Percentiles rank a stretch among this genome's conserved stretches.
Conservation (phyloP, 2,329 filamentous ascomycete genomes). For the Cryphonectria naterciae region DNA sequence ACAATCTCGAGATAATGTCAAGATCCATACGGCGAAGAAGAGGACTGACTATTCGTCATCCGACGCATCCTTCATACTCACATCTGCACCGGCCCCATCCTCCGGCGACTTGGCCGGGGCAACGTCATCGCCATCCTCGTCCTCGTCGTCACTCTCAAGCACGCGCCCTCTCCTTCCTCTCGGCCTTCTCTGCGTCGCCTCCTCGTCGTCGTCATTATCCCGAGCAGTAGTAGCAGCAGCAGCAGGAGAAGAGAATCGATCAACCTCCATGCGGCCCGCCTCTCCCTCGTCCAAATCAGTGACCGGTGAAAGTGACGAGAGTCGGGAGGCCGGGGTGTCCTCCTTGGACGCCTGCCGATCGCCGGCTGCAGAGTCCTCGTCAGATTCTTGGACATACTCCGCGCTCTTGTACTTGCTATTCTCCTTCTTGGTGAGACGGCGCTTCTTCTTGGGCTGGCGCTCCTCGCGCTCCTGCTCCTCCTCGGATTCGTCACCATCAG, state of each 20-base stretch:
- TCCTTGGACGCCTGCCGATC: slow-evolving; percentile 31
- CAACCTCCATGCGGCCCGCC: slow-evolving; percentile 58
- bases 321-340: slow-evolving; percentile 32
- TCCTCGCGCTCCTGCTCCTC: slow-evolving; percentile 55
- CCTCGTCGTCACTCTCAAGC: slow-evolving; percentile 59
- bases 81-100: slow-evolving; percentile 33
- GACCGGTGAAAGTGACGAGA: slow-evolving; percentile 27
- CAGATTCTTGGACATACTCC: slow-evolving; percentile 81
- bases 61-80: slow-evolving; percentile 41
- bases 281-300: slow-evolving; percentile 39
- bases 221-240: slow-evolving; percentile 28
- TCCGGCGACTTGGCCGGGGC: slow-evolving; percentile 30
- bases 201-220: slow-evolving; percentile 56
- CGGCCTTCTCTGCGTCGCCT: slow-evolving; percentile 44
- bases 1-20: not conserved
- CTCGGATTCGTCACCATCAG: slow-evolving; percentile 51
- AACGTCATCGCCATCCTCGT: slow-evolving; percentile 44
- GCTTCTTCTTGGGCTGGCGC: slow-evolving; percentile 65
- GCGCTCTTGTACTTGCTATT: slow-evolving; percentile 80
- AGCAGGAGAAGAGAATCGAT: slow-evolving; percentile 40
- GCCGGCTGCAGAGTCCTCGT: slow-evolving; percentile 48
- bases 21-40: not conserved
- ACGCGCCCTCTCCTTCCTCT: slow-evolving; percentile 55
- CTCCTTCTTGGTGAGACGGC: slow-evolving; percentile 56
- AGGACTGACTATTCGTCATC: slow-evolving; percentile 36